Evolutionary conservation across 257 asterid genomes (phyloP).

Genomic region (Misopates orontium): DNA sequence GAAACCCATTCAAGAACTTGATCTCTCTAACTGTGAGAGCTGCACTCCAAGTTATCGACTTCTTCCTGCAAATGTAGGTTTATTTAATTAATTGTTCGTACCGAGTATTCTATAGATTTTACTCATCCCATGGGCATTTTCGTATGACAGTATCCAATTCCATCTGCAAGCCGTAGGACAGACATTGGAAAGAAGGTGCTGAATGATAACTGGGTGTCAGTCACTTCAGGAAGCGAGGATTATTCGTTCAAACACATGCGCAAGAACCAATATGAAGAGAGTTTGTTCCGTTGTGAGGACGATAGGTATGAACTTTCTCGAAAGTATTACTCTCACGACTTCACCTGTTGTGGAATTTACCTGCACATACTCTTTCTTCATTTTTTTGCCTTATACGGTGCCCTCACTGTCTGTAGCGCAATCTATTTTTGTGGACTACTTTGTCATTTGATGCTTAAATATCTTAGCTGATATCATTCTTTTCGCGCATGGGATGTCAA

Average conservation of each 20-base stretch:
- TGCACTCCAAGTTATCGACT: conserved; percentile 96
- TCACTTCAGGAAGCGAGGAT: conserved; percentile 98
- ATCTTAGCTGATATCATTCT: conserved; percentile 4
- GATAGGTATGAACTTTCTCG: conserved; percentile 63
- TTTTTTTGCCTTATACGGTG: conserved; percentile 6
- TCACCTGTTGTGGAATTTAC: conserved; percentile 19
- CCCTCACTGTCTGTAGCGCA: conserved; percentile 20
- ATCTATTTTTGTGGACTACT: not conserved
- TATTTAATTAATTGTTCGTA: conserved; percentile 20
- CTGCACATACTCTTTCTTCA: conserved; percentile 15
- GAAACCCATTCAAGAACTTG: conserved; percentile 95
- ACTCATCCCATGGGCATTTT: conserved; percentile 34
- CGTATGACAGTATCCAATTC: conserved; percentile 77
- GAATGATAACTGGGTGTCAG: conserved; percentile 95
- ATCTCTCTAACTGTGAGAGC: conserved; percentile 77
- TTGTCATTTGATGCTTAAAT: conserved; percentile 18
- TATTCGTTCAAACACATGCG: conserved; percentile 97
- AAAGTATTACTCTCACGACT: conserved; percentile 18
- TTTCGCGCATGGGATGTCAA: not conserved
- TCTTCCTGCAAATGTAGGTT: conserved; percentile 83
- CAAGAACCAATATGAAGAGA: conserved; percentile 95
- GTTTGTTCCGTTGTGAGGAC: conserved; percentile 94
- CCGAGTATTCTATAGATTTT: conserved; percentile 27
- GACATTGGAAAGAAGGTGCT: conserved; percentile 71
- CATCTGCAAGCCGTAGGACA: conserved; percentile 69